Base-by-base conservation (phyloP, 2,329 filamentous ascomycete species). In the Aspergillaceae sp. region DNA sequence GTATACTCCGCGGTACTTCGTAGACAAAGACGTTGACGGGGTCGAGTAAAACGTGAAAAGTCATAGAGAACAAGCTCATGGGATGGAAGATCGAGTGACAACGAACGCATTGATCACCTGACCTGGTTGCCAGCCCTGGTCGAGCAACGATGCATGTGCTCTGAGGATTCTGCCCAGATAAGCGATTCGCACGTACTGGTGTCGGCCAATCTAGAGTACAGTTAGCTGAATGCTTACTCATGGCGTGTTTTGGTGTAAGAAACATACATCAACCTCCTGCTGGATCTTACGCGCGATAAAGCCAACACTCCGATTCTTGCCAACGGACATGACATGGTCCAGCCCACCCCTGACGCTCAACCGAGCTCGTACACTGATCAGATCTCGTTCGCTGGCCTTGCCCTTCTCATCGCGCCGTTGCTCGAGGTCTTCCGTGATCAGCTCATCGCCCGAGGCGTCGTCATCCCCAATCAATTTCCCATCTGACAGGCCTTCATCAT, bases 121-220 rank as follows among this genome's bases (percentile, higher is more conserved):
- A 33, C 82, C 85, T 50, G 78, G 74, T 56, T 82, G 78, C 86
- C 87, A 95, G 42, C 84, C 85, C 56, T 92, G 84, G 3, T 77
- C 75, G 40, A 73, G 65, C 11, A 95, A 65, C 1, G 83, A 75
- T 19, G 78, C 63, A 45, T 75, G 74, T 52, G 91, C 86, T 53
- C 82, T 81, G 40, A 95, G 75, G 43, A 90, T 79, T 61, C 82
- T 87, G 54, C 90, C 90, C 66, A 92, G 76, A 63, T 94, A 94
- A 19, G 81, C 83, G 48, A 95, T 77, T 45, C 80, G 80, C 43
- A 95, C 72, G 41, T 74, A 77, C 50, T 79, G 80, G 40, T 70
- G 71, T 5, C 72, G 61, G 2, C 75, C 65, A 30, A 90, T 70
- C 84, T 85, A 29, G 45, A 26, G 27, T 28, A 46, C 5, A 41